These are phyloP conservation scores for Chrysochromulina tobinii DNA, from an alignment of 78 protist genomes.

Conservation along the genomic window DNA sequence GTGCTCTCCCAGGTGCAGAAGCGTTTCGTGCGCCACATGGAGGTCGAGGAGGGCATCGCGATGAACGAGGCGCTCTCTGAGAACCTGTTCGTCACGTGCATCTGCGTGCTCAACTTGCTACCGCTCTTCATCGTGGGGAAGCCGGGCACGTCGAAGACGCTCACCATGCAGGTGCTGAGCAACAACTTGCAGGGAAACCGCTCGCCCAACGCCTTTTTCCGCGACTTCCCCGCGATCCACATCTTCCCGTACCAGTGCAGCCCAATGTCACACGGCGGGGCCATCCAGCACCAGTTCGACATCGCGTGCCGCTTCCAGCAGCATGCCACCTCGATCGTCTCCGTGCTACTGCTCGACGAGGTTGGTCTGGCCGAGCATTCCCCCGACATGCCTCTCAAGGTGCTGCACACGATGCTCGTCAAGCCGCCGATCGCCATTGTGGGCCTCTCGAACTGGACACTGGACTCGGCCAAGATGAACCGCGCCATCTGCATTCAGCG, in stretches of 20 bases:
- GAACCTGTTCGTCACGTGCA: neutral
- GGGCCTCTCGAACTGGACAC: neutral
- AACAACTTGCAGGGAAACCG: neutral
- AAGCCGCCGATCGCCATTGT: neutral
- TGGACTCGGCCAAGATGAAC: conserved; percentile 25
- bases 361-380: conserved; percentile 38
- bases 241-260: conserved; percentile 30
- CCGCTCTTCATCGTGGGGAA: conserved; percentile 4
- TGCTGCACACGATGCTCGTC: conserved; percentile 1
- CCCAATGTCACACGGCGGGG: neutral
- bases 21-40: neutral
- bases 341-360: conserved; percentile 30
- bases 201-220: neutral
- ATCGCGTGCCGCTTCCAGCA: conserved; percentile 12
- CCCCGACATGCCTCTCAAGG: conserved; percentile 37
- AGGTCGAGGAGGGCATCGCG: neutral
- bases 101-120: neutral
- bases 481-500: neutral
- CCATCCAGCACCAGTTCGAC: neutral
- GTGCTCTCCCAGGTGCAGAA: neutral
- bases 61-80: neutral
- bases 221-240: conserved; percentile 3
- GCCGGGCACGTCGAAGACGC: neutral
- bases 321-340: neutral
- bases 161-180: neutral